Evolutionary conservation across 805 yeast species (phyloP).

Genomic region (Cyberlindnera lachancei): DNA sequence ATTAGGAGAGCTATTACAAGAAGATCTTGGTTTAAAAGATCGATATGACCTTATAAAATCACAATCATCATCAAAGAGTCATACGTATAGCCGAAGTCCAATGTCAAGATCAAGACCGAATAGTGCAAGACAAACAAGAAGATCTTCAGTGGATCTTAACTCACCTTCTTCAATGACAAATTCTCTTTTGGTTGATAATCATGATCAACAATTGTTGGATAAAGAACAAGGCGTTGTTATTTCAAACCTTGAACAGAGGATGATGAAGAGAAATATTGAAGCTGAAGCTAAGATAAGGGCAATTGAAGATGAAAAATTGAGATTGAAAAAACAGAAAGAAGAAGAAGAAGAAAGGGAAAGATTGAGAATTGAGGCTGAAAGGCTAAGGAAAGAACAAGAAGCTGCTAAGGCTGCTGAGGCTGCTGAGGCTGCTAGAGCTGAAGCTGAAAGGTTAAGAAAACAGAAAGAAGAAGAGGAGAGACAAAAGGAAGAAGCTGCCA

Average conservation of each 20-base stretch:
- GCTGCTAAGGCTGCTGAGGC: slow-evolving; percentile 6
- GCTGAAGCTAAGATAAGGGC: slow-evolving; percentile 11
- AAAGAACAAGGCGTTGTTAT: slow-evolving; percentile 3
- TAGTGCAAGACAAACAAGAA: slow-evolving; percentile 6
- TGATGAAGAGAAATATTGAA: slow-evolving; percentile 4
- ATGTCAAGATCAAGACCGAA: slow-evolving; percentile 4
- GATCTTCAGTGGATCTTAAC: slow-evolving; percentile 4
- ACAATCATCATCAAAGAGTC: slow-evolving; percentile 1
- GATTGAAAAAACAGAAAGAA: slow-evolving; percentile 13
- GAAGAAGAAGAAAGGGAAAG: slow-evolving; percentile 11
- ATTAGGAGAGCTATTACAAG: slow-evolving; percentile 11
- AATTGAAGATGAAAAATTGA: slow-evolving; percentile 11
- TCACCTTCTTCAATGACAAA: no score
- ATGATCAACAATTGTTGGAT: background rate
- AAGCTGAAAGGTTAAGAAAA: slow-evolving; percentile 9
- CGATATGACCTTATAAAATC: slow-evolving; percentile 8
- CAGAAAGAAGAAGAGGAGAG: slow-evolving; percentile 11
- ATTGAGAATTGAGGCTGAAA: slow-evolving; percentile 17
- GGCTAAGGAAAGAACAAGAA: slow-evolving; percentile 10
- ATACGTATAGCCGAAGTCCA: background rate
- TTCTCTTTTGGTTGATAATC: no score
- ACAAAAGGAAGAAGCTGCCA: slow-evolving; percentile 7
- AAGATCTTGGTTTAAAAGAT: slow-evolving; percentile 15
- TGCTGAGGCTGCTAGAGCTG: slow-evolving; percentile 18
- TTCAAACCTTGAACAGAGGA: slow-evolving; percentile 9